Percentiles rank a stretch among this genome's conserved stretches.
Evolutionary conservation across 192 early-diverging fungal genomes (phyloP).

Genomic region (Rhizoclosmatium globosum): DNA sequence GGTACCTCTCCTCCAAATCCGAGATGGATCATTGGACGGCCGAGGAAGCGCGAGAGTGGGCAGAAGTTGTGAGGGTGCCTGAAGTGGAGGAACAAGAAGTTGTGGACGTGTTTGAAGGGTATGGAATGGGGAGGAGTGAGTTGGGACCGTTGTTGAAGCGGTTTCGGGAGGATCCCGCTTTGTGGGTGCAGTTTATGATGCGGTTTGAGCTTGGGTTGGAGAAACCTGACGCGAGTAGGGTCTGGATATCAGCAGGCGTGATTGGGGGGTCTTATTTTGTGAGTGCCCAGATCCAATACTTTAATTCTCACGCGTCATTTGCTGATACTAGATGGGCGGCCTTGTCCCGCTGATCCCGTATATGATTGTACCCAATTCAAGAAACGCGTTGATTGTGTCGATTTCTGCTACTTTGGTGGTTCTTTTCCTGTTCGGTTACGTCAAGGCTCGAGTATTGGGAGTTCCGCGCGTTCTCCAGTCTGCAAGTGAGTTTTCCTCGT

Average conservation of each 20-base stretch:
- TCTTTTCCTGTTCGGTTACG: constrained; percentile 67
- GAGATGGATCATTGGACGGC: constrained; percentile 70
- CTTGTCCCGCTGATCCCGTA: constrained; percentile 71
- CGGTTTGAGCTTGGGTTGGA: constrained; percentile 66
- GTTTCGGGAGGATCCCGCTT: constrained; percentile 56
- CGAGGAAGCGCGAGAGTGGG: constrained; percentile 60
- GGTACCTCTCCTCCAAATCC: constrained; percentile 62
- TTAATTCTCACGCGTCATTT: neutral
- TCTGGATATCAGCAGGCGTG: constrained; percentile 65
- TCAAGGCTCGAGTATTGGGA: constrained; percentile 60
- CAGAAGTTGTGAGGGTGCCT: constrained; percentile 59
- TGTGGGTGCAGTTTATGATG: constrained; percentile 81
- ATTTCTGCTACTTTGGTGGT: constrained; percentile 58
- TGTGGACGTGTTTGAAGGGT: constrained; percentile 19
- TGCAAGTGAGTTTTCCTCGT: neutral
- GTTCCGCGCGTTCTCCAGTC: neutral
- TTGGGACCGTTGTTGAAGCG: constrained; percentile 60
- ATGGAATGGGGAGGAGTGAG: constrained; percentile 57
- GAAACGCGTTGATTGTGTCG: constrained; percentile 57
- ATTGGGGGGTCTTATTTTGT: constrained; percentile 68
- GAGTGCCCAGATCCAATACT: neutral
- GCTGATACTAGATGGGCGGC: constrained; percentile 50
- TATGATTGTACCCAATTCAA: constrained; percentile 51
- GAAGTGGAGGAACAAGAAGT: constrained; percentile 25
- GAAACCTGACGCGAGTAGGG: constrained; percentile 62